Conservation (phyloP, 2,329 filamentous ascomycete species). For the Xylariaceae sp. region DNA sequence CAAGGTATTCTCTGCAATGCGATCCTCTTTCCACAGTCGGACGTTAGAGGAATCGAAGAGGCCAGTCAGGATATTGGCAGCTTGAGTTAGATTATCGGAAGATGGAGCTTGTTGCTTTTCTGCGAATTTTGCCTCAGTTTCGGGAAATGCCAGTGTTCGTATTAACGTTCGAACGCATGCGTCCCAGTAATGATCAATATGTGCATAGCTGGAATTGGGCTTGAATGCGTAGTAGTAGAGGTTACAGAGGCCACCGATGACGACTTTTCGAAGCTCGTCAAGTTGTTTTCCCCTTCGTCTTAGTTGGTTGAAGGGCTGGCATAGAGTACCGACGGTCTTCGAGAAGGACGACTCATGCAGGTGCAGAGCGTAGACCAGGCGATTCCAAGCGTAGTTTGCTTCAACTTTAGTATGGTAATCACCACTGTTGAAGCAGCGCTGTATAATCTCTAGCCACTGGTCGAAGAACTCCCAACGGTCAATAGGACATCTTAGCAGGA, state of each 20-base stretch:
- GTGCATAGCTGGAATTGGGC: conserved; percentile 67
- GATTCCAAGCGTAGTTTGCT: conserved; percentile 85
- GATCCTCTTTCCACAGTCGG: conserved; percentile 75
- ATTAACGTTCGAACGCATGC: conserved; percentile 72
- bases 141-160: conserved; percentile 55
- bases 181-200: conserved; percentile 81
- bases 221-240: conserved; percentile 83
- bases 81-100: conserved; percentile 59
- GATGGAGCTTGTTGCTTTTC: conserved; percentile 45
- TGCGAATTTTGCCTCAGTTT: conserved; percentile 34
- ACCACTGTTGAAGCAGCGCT: conserved; percentile 81
- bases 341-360: conserved; percentile 65
- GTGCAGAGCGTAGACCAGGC: conserved; percentile 76
- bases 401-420: conserved; percentile 74
- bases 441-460: conserved; percentile 78
- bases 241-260: conserved; percentile 76
- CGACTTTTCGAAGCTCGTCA: conserved; percentile 61
- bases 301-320: conserved; percentile 73
- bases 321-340: conserved; percentile 61
- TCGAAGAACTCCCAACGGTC: conserved; percentile 76
- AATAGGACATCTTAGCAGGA: conserved; percentile 72
- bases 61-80: conserved; percentile 73
- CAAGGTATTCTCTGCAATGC: conserved; percentile 65
- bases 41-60: conserved; percentile 67
- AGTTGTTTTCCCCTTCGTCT: conserved; percentile 67